Conservation (phyloP, 495 filamentous ascomycete genomes). For the Cenococcum geophilum region DNA sequence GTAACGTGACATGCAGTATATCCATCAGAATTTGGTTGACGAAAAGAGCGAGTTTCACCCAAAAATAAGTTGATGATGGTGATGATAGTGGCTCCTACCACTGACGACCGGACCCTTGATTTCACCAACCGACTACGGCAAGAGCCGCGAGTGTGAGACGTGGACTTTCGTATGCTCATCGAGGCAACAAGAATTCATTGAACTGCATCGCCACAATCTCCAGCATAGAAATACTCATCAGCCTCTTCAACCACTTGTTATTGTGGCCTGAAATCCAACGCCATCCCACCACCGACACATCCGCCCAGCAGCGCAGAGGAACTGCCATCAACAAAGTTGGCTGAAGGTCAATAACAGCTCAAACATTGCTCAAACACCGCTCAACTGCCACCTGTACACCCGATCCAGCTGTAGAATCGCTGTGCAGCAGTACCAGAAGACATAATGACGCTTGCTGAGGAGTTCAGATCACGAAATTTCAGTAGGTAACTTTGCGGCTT, state of each 20-base stretch:
- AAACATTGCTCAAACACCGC: conserved; percentile 1
- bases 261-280: background rate
- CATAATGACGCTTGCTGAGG: conserved; percentile 52
- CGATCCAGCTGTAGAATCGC: background rate
- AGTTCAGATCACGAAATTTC: conserved; percentile 95
- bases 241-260: background rate
- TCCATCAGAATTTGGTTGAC: too few relatives aligned
- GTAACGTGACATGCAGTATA: too few relatives aligned
- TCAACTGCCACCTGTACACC: background rate
- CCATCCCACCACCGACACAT: background rate
- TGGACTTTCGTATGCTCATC: background rate
- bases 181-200: background rate
- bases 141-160: conserved; percentile 3
- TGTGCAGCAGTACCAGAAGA: background rate
- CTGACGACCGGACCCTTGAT: background rate
- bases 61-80: background rate
- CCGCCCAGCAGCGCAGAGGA: background rate
- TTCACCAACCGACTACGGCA: background rate
- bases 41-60: background rate
- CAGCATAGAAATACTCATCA: background rate
- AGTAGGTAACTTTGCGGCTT: conserved; percentile 55
- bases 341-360: conserved; percentile 3
- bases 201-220: conserved; percentile 5
- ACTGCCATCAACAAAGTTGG: background rate
- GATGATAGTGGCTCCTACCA: background rate